These are phyloP conservation scores for Hyaloscypha bicolor DNA, from an alignment of 495 filamentous ascomycete species.

Conservation along the genomic window DNA sequence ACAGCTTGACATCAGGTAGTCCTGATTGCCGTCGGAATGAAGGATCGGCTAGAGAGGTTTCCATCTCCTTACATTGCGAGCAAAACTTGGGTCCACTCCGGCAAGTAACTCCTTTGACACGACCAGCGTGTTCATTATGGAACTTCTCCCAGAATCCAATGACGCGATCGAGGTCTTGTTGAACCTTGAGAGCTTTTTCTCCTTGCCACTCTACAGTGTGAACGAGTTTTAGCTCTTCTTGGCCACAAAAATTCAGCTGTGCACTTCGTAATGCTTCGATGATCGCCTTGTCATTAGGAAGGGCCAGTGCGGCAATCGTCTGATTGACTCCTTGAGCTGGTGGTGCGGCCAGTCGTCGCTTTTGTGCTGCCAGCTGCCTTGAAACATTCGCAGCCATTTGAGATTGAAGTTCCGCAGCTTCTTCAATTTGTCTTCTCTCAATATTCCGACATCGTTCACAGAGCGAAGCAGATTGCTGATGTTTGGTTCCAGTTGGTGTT, in stretches of 20 bases:
- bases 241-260: background rate
- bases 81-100: background rate
- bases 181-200: background rate
- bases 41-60: background rate
- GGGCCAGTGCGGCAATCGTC: background rate
- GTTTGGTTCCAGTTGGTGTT: background rate
- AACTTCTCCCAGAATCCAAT: background rate
- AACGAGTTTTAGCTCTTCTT: background rate
- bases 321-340: background rate
- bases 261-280: background rate
- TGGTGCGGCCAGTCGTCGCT: background rate
- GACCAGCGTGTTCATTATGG: background rate
- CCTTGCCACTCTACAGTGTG: background rate
- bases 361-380: background rate
- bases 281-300: background rate
- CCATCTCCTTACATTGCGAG: background rate
- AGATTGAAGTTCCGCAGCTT: background rate
- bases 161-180: background rate
- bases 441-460: background rate
- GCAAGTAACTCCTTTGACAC: background rate
- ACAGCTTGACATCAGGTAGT: background rate
- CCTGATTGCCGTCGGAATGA: background rate
- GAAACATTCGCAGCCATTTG: background rate
- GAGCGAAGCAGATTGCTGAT: background rate
- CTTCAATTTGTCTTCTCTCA: background rate